Conservation (phyloP, 1,284 basidiomycete species). For the Ceratobasidium theobromae region DNA sequence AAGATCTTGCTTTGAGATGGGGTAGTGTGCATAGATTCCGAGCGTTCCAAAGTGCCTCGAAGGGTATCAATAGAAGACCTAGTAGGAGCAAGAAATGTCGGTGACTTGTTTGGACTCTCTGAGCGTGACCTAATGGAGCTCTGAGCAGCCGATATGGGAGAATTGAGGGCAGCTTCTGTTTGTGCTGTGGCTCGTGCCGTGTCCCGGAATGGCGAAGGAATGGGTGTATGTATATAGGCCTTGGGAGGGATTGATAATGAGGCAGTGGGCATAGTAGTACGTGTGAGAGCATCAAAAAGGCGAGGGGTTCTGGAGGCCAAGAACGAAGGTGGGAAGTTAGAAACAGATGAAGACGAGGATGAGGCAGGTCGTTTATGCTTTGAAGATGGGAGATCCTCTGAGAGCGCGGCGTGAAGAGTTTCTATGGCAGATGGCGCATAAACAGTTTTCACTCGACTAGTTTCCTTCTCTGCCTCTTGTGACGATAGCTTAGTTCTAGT, state of each 20-base stretch:
- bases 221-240: constrained; percentile 33
- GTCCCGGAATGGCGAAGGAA: constrained; percentile 37
- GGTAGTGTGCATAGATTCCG: constrained; percentile 33
- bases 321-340: constrained; percentile 26
- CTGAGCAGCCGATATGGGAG: constrained; percentile 25
- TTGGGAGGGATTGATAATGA: constrained; percentile 47
- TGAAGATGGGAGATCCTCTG: constrained; percentile 19
- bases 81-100: constrained; percentile 29
- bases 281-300: constrained; percentile 60
- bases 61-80: constrained; percentile 17
- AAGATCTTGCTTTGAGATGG: constrained; percentile 37
- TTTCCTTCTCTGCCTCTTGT: neutral
- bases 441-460: constrained; percentile 6
- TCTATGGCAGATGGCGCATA: constrained; percentile 29
- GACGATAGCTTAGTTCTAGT: constrained; percentile 2
- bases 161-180: constrained; percentile 21
- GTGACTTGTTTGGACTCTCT: constrained; percentile 14
- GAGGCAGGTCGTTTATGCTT: constrained; percentile 12
- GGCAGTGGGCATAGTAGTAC: constrained; percentile 64
- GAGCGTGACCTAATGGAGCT: constrained; percentile 4
- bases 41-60: constrained; percentile 28
- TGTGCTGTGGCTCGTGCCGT: constrained; percentile 37
- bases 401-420: constrained; percentile 33
- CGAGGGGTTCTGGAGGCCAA: constrained; percentile 48
- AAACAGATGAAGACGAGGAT: constrained; percentile 14